Percentiles rank a stretch among this genome's conserved stretches.
Evolutionary conservation across 2,329 filamentous ascomycete species (phyloP).

Genomic region (Cladophialophora yegresii): DNA sequence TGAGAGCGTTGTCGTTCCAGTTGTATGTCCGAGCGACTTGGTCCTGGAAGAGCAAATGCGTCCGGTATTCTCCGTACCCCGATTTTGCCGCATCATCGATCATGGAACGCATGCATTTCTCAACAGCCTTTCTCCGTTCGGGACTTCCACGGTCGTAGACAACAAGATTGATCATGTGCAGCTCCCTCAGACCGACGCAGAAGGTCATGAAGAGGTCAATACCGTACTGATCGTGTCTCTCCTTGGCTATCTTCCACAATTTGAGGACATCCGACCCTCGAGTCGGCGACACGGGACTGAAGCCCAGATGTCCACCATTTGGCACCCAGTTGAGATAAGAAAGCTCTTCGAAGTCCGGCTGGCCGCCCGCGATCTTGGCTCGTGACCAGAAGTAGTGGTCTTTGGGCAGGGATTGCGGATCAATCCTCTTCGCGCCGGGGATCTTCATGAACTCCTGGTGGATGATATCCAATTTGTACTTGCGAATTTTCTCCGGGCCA

Average conservation of each 20-base stretch:
- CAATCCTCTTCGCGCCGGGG: constrained; percentile 40
- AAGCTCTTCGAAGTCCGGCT: constrained; percentile 39
- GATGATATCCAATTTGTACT: constrained; percentile 38
- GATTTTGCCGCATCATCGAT: constrained; percentile 45
- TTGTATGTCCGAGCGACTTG: constrained; percentile 51
- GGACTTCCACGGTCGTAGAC: constrained; percentile 39
- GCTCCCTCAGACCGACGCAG: constrained; percentile 38
- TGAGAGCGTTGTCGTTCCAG: constrained; percentile 47
- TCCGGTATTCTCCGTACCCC: constrained; percentile 52
- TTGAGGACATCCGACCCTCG: constrained; percentile 38
- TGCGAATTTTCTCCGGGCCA: constrained; percentile 33
- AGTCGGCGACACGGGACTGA: constrained; percentile 43
- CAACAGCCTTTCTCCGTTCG: constrained; percentile 36
- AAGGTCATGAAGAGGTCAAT: constrained; percentile 35
- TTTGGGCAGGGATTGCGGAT: constrained; percentile 39
- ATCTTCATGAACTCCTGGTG: constrained; percentile 39
- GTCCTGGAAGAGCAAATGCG: constrained; percentile 50
- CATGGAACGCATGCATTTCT: constrained; percentile 39
- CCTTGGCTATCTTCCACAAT: constrained; percentile 38
- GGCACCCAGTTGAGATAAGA: constrained; percentile 41
- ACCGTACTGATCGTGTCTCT: constrained; percentile 32
- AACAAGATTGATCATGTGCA: constrained; percentile 42
- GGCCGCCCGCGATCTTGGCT: constrained; percentile 37
- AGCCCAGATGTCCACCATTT: constrained; percentile 42
- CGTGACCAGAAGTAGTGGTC: constrained; percentile 40